Evolutionary conservation across 768 basidiomycete genomes (phyloP).

Genomic region (Serendipita indica): DNA sequence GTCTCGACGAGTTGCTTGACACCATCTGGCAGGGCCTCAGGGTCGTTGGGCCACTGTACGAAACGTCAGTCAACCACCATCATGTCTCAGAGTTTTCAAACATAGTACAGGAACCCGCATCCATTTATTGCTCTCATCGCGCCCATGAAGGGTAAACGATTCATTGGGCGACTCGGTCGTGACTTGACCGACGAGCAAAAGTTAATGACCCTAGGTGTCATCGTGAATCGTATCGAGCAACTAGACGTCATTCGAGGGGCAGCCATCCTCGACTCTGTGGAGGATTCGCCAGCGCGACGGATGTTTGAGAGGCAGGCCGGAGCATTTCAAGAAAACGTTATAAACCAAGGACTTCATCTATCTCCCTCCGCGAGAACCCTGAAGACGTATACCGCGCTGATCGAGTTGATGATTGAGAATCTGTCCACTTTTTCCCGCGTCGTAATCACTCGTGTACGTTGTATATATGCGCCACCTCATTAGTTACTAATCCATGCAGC

Average conservation of each 20-base stretch:
- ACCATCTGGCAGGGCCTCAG: slow-evolving; percentile 66
- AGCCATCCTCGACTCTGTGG: slow-evolving; percentile 47
- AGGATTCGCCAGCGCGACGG: slow-evolving; percentile 43
- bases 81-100: slow-evolving; percentile 24
- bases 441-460: slow-evolving; percentile 64
- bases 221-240: slow-evolving; percentile 89
- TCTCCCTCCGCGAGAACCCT: slow-evolving; percentile 68
- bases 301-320: slow-evolving; percentile 84
- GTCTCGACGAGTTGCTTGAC: slow-evolving; percentile 44
- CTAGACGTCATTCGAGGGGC: slow-evolving; percentile 80
- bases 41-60: slow-evolving; percentile 28
- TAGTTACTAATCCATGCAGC: slow-evolving; percentile 31
- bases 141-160: slow-evolving; percentile 82
- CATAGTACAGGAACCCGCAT: slow-evolving; percentile 59
- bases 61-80: neutral
- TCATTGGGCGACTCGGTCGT: slow-evolving; percentile 77
- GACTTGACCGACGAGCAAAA: slow-evolving; percentile 66
- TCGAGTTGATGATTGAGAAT: slow-evolving; percentile 68
- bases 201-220: slow-evolving; percentile 75
- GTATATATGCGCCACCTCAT: neutral
- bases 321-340: slow-evolving; percentile 67
- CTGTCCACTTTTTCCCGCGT: slow-evolving; percentile 51
- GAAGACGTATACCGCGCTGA: slow-evolving; percentile 69
- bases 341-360: slow-evolving; percentile 66
- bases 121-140: slow-evolving; percentile 87